Evolutionary conservation across 2,329 filamentous ascomycete genomes (phyloP), one percentile per base, ranked within the genome.

Genomic region (Penicillium sp.): DNA sequence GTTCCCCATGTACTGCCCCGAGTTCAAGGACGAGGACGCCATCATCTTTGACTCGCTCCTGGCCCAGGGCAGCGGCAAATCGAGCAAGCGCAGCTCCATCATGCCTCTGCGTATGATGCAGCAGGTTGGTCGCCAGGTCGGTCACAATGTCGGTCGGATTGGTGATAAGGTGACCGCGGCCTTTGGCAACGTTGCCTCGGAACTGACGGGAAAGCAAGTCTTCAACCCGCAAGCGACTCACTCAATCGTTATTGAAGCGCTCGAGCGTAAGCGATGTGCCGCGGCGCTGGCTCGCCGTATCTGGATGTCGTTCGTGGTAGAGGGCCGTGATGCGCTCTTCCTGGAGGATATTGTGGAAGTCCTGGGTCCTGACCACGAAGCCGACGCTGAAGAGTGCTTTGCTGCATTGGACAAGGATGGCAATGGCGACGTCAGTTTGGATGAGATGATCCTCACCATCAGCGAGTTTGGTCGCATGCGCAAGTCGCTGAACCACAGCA

Each of bases 271-370:
- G 46, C 84, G 85, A 61, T 91, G 92, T 6, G 92, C 93, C 0
- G 93, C 98, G 75, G 95, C 95, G n/a, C 81, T 98, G 60, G 93
- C 92, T n/a, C 89, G 87, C 68, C 90, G 95, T 71, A 89, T 98
- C 64, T 98, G 95, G 95, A 96, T 97, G 92, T 97, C 93, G 0
- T 96, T 97, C 73, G 95, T 97, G 1, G 87, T 95, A 4, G 94
- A 98, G 77, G 93, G 92, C 69, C 88, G 88, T 60, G 92, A 97
- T 43, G 82, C 89, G 0, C 82, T 99, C 8, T 91, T 85, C 67
- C 78, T 85, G 8, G 92, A 97, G 4, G 95, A 99, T 73, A 84
- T 99, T 40, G 75, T 88, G 33, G 94, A 98, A 74, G 94, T 98
- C 10, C 88, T 99, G 61, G 94, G 94, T 2, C 80, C 85, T 0